phyloP scores from a whole-genome alignment of 345 rosid species.

The Gossypium australe region DNA sequence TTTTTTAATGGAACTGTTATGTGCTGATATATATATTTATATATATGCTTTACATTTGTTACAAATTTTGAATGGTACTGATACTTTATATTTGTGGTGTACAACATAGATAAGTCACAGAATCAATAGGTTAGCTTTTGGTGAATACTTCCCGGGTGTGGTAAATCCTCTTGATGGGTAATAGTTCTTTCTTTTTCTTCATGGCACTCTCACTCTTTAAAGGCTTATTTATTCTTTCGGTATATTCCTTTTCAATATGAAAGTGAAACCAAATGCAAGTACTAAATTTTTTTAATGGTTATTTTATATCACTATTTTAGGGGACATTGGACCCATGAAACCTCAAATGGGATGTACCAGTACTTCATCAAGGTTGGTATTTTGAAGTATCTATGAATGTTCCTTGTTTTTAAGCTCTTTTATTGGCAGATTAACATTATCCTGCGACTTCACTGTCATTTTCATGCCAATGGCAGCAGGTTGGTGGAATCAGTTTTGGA shows the following conservation, averaged over 20 bases:
- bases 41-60: not conserved
- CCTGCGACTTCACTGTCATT: not conserved
- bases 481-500: not conserved
- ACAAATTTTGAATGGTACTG: not conserved
- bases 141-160: constrained; percentile 77
- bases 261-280: not conserved
- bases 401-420: not conserved
- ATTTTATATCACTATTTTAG: not conserved
- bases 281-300: not conserved
- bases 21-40: not conserved
- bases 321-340: constrained; percentile 5
- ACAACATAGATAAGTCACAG: constrained; percentile 66
- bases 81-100: constrained; percentile 6
- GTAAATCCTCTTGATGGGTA: constrained; percentile 75
- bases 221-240: not conserved
- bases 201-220: not conserved
- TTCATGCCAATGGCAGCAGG: not conserved
- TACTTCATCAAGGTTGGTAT: constrained; percentile 11
- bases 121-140: constrained; percentile 66
- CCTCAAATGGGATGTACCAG: constrained; percentile 9
- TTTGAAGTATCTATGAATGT: not conserved
- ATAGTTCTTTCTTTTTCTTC: not conserved
- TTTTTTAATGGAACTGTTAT: not conserved
- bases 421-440: not conserved
- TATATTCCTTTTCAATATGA: not conserved